Conservation (phyloP, 148 eudicot species). For the Beta vulgaris region DNA sequence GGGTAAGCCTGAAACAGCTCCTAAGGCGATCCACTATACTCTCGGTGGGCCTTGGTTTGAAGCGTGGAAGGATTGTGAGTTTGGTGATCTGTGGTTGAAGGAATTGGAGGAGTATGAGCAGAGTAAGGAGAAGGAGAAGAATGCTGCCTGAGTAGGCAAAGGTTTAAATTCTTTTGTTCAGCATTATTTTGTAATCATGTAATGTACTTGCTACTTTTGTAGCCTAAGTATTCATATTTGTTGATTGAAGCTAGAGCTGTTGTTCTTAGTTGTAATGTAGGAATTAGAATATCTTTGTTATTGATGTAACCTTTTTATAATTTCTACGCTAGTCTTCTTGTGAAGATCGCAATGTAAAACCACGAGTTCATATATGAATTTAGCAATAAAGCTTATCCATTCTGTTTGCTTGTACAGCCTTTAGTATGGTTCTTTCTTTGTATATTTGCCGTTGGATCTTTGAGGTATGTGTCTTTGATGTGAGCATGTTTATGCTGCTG, state of each 20-base stretch:
- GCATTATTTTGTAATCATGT: conserved; percentile 17
- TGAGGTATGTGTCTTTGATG: neutral
- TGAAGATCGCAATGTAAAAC: conserved; percentile 19
- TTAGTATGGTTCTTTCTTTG: neutral
- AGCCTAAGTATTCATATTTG: neutral
- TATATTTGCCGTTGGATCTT: neutral
- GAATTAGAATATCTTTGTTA: conserved; percentile 13
- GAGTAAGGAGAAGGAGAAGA: neutral
- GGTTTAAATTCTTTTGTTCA: neutral
- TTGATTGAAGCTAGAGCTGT: conserved; percentile 13
- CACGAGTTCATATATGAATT: conserved; percentile 1
- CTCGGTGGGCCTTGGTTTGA: conserved; percentile 99
- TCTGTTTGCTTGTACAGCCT: neutral
- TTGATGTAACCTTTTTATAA: conserved; percentile 8
- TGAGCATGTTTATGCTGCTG: neutral
- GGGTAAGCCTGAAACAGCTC: conserved; percentile 51
- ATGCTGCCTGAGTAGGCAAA: conserved; percentile 2
- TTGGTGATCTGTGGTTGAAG: conserved; percentile 70
- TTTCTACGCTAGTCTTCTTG: conserved; percentile 1
- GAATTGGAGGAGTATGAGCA: conserved; percentile 33
- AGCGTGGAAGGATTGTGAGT: conserved; percentile 86
- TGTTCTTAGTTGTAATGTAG: conserved; percentile 15
- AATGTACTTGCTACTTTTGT: neutral
- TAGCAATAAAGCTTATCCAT: neutral
- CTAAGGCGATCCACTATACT: conserved; percentile 86